Evolutionary conservation across 805 yeast genomes (phyloP).

Genomic region (Wickerhamomyces strasburgensis): DNA sequence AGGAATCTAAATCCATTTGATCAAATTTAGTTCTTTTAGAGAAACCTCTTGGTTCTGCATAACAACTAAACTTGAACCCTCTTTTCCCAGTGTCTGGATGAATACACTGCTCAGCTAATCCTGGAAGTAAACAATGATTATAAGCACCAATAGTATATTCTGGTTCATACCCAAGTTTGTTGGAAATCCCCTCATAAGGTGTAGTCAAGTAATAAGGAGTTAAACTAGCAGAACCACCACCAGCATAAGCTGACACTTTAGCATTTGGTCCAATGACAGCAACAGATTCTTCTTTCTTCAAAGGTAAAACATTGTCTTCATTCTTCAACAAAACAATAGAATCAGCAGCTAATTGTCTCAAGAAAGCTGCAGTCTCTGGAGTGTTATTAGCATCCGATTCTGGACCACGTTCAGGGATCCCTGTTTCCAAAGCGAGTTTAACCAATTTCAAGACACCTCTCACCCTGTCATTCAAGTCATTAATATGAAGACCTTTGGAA

Average conservation of each 20-base stretch:
- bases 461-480: slow-evolving; percentile 44
- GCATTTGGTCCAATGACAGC: slow-evolving; percentile 57
- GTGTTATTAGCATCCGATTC: slow-evolving; percentile 36
- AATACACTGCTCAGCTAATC: slow-evolving; percentile 21
- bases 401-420: slow-evolving; percentile 37
- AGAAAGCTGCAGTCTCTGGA: slow-evolving; percentile 34
- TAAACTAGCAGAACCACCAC: slow-evolving; percentile 59
- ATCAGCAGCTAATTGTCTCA: slow-evolving; percentile 43
- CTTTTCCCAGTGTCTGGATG: slow-evolving; percentile 11
- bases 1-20: slow-evolving; percentile 16
- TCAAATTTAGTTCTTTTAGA: slow-evolving; percentile 27
- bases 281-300: slow-evolving; percentile 39
- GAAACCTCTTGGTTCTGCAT: slow-evolving; percentile 14
- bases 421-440: slow-evolving; percentile 37
- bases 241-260: slow-evolving; percentile 43
- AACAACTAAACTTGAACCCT: slow-evolving; percentile 23
- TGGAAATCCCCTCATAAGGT: slow-evolving; percentile 41
- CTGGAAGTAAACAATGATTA: slow-evolving; percentile 28
- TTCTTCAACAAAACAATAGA: slow-evolving; percentile 54
- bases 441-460: slow-evolving; percentile 42
- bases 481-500: slow-evolving; percentile 34
- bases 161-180: slow-evolving; percentile 20
- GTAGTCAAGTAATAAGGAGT: slow-evolving; percentile 41
- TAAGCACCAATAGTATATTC: slow-evolving; percentile 31
- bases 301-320: slow-evolving; percentile 42